Percentiles rank a stretch among this genome's conserved stretches.
phyloP scores from a whole-genome alignment of 352 stramenopile genomes.

The Globisporangium parvum region DNA sequence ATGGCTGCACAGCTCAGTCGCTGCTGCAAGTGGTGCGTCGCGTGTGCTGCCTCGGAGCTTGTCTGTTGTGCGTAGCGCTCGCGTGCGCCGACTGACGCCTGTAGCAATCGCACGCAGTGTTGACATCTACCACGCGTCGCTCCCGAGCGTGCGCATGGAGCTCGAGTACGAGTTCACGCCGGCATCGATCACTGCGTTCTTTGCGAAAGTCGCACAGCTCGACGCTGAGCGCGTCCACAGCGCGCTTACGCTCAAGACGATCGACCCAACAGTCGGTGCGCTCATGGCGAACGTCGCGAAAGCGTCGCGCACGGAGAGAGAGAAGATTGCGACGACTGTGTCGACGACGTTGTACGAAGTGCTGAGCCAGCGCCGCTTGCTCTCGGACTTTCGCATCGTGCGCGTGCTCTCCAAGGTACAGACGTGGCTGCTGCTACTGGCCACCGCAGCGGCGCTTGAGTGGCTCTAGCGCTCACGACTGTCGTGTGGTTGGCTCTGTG shows the following conservation, averaged over 20 bases:
- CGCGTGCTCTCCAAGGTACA: conserved; percentile 19
- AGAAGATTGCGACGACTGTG: conserved; percentile 22
- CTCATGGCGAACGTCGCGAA: conserved; percentile 1
- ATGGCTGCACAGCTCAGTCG: conserved; percentile 58
- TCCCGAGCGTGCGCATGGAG: conserved; percentile 64
- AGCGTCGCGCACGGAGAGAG: conserved; percentile 9
- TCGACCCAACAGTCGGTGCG: conserved; percentile 2
- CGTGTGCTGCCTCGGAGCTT: background rate
- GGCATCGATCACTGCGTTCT: conserved; percentile 67
- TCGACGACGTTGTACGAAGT: conserved; percentile 73
- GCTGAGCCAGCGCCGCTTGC: conserved; percentile 63
- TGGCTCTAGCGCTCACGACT: conserved; percentile 1
- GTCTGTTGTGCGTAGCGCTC: background rate
- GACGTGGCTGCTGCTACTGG: background rate
- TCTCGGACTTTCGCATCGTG: conserved; percentile 79
- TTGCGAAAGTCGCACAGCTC: conserved; percentile 65
- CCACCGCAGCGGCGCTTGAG: background rate
- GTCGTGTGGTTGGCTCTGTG: too few species aligned
- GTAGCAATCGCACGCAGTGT: conserved; percentile 32
- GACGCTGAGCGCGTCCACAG: conserved; percentile 64
- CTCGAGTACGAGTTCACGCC: conserved; percentile 76
- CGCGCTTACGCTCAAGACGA: conserved; percentile 26
- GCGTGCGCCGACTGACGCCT: background rate
- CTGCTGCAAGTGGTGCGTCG: conserved; percentile 60
- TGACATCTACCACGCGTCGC: conserved; percentile 77